Percentiles rank a stretch among this genome's conserved stretches.
Conservation (phyloP, 768 basidiomycete species). For the Suillus bovinus region DNA sequence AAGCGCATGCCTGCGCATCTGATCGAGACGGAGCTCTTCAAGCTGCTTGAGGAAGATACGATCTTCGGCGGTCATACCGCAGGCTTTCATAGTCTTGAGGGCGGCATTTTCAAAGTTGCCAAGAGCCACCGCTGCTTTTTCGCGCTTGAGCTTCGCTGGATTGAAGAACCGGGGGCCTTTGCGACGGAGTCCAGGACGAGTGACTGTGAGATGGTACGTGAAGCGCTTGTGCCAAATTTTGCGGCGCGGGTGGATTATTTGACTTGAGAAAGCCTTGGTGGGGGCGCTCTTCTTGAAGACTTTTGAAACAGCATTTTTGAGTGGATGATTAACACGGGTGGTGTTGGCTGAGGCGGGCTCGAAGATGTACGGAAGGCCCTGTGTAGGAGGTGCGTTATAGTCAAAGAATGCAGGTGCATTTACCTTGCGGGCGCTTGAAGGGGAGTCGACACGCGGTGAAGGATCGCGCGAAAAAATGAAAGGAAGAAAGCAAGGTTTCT, state of each 20-base stretch:
- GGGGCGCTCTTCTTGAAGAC: neutral
- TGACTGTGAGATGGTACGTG: constrained; percentile 11
- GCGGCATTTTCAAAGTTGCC: constrained; percentile 8
- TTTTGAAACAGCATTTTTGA: neutral
- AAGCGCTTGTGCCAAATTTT: constrained; percentile 20
- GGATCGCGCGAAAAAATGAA: constrained; percentile 3
- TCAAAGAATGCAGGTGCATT: constrained; percentile 1
- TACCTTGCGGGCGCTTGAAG: constrained; percentile 7
- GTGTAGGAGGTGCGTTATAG: constrained; percentile 14
- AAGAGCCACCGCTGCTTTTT: neutral
- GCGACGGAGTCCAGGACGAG: constrained; percentile 6
- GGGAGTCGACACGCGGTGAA: constrained; percentile 19
- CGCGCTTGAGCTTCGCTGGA: constrained; percentile 5
- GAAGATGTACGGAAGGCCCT: constrained; percentile 12
- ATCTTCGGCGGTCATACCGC: constrained; percentile 21
- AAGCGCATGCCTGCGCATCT: constrained; percentile 15
- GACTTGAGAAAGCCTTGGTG: neutral
- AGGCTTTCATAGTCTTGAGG: constrained; percentile 18
- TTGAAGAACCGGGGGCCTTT: constrained; percentile 7
- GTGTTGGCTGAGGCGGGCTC: neutral
- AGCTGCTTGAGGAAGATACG: constrained; percentile 28
- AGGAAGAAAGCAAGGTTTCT: constrained; percentile 16
- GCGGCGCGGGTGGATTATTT: constrained; percentile 12
- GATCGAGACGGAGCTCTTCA: constrained; percentile 16
- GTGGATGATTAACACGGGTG: neutral